Conservation (phyloP, 2,329 filamentous ascomycete genomes). For the Raffaelea arxii region DNA sequence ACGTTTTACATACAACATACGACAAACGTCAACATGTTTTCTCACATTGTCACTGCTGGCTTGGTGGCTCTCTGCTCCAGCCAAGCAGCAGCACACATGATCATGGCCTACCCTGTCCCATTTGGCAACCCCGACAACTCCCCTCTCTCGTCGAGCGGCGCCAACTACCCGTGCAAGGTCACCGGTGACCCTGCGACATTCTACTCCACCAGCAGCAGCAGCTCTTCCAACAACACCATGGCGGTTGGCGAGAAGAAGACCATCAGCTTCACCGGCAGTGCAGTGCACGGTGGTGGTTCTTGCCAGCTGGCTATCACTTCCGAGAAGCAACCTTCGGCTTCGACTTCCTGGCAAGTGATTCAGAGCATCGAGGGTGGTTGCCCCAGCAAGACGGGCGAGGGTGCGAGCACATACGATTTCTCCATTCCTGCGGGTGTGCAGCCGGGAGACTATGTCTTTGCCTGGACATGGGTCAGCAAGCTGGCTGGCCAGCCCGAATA, state of each 20-base stretch:
- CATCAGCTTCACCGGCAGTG: slow-evolving; percentile 19
- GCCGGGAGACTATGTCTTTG: slow-evolving; percentile 37
- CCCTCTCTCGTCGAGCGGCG: slow-evolving; percentile 11
- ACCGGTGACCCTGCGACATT: slow-evolving; percentile 29
- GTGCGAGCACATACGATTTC: slow-evolving; percentile 16
- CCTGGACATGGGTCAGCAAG: slow-evolving; percentile 54
- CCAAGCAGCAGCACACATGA: slow-evolving; percentile 12
- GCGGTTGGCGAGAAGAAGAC: slow-evolving; percentile 11
- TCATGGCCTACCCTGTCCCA: slow-evolving; percentile 11
- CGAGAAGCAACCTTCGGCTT: slow-evolving; percentile 13
- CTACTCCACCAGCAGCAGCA: slow-evolving; percentile 18
- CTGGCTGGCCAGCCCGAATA: slow-evolving; percentile 50
- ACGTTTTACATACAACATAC: not conserved
- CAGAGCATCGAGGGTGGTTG: slow-evolving; percentile 23
- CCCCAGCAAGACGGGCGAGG: slow-evolving; percentile 15
- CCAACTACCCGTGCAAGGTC: slow-evolving; percentile 17
- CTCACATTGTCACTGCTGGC: slow-evolving; percentile 2
- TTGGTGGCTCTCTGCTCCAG: slow-evolving; percentile 4
- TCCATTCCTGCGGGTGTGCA: slow-evolving; percentile 17
- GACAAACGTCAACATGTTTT: not conserved
- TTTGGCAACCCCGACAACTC: slow-evolving; percentile 14
- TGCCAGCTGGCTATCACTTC: slow-evolving; percentile 21
- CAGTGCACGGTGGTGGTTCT: slow-evolving; percentile 20
- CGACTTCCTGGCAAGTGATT: slow-evolving; percentile 19
- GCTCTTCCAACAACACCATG: slow-evolving; percentile 13